These are phyloP conservation scores for Psilocybe subaeruginosa DNA, from an alignment of 768 basidiomycete species.

Conservation along the genomic window DNA sequence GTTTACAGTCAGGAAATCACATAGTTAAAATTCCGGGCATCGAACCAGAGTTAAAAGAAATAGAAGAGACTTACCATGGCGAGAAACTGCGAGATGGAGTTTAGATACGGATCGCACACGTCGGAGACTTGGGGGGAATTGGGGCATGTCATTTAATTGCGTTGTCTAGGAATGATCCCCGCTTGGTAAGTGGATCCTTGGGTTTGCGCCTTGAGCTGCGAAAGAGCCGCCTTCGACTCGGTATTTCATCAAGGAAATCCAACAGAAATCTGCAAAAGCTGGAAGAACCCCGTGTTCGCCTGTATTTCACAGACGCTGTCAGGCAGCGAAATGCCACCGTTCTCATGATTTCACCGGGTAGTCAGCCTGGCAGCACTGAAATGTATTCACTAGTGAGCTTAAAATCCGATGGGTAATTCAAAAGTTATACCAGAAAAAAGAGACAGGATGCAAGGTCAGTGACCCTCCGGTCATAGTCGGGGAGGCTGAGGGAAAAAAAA, in stretches of 20 bases:
- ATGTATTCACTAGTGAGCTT: constrained; percentile 12
- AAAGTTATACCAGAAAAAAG: constrained; percentile 10
- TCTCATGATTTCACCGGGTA: constrained; percentile 17
- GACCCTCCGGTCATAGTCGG: constrained; percentile 1
- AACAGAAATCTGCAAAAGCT: background rate
- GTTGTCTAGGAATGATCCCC: constrained; percentile 9
- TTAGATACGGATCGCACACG: background rate
- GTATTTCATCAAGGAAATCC: constrained; percentile 1
- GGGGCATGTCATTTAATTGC: background rate
- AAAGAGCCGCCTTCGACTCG: background rate
- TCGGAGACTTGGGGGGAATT: background rate
- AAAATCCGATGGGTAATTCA: constrained; percentile 1
- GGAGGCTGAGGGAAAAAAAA: constrained; percentile 1
- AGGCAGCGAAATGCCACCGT: constrained; percentile 4
- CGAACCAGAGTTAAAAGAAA: background rate
- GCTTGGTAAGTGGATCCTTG: background rate
- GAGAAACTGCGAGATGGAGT: background rate
- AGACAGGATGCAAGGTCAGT: background rate
- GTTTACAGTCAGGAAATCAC: constrained; percentile 3
- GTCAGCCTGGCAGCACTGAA: constrained; percentile 1
- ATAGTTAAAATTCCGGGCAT: background rate
- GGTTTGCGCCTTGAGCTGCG: background rate
- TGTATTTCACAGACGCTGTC: constrained; percentile 15
- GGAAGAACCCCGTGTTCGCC: constrained; percentile 8
- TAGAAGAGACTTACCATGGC: background rate